Evolutionary conservation across 257 asterid species (phyloP).

Genomic region (Sherardia arvensis): DNA sequence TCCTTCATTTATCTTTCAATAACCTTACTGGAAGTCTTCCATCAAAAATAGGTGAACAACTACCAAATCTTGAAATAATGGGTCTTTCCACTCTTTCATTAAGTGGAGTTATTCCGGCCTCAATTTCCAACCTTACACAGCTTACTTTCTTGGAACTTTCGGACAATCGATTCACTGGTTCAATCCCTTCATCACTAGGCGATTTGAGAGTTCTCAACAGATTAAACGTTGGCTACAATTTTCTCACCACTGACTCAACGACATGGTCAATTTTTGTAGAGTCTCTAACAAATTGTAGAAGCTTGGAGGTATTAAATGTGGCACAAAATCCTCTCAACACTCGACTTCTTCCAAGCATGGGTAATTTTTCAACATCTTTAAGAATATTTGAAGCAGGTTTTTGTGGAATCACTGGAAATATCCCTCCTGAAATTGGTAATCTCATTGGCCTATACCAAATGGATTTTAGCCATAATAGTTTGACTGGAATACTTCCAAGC

Average conservation of each 20-base stretch:
- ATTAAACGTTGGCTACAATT: neutral
- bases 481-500: neutral
- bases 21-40: conserved; percentile 4
- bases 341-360: neutral
- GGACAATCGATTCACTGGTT: neutral
- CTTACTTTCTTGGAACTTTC: neutral
- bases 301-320: neutral
- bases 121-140: neutral
- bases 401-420: neutral
- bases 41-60: neutral
- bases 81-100: neutral
- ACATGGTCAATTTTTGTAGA: neutral
- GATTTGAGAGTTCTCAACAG: neutral
- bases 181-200: neutral
- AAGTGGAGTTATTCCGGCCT: neutral
- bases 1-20: too few relatives aligned
- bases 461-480: neutral
- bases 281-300: neutral
- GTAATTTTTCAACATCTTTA: neutral
- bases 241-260: neutral
- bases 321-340: neutral
- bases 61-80: neutral
- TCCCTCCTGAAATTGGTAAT: conserved; percentile 3
- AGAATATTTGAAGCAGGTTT: neutral
- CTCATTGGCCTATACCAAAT: neutral